phyloP scores from a whole-genome alignment of 352 stramenopile genomes.

The Globisporangium irregulare region DNA sequence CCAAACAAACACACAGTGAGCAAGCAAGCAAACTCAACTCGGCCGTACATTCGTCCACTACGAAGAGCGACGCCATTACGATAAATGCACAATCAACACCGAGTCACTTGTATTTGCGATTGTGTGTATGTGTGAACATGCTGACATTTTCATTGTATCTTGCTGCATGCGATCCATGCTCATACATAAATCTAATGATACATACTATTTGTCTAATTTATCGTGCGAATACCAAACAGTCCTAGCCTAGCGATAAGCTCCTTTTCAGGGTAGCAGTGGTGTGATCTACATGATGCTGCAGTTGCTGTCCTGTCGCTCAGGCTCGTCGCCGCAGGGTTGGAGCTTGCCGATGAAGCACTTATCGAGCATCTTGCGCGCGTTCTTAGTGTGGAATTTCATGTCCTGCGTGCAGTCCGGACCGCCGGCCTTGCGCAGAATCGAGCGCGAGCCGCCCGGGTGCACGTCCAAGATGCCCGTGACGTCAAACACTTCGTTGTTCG shows the following conservation, averaged over 20 bases:
- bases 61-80: neutral
- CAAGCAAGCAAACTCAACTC: neutral
- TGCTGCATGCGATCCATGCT: too few relatives aligned
- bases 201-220: neutral
- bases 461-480: slow-evolving; percentile 71
- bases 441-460: slow-evolving; percentile 76
- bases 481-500: slow-evolving; percentile 84
- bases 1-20: neutral
- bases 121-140: neutral
- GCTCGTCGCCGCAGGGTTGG: slow-evolving; percentile 50
- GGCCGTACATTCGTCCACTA: neutral
- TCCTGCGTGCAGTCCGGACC: slow-evolving; percentile 68
- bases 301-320: slow-evolving; percentile 31
- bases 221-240: neutral
- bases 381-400: slow-evolving; percentile 84
- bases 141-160: too few relatives aligned
- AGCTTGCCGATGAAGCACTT: slow-evolving; percentile 84
- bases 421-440: slow-evolving; percentile 79
- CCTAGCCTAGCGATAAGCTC: neutral
- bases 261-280: neutral
- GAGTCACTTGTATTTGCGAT: neutral
- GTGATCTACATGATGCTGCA: slow-evolving; percentile 72
- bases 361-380: slow-evolving; percentile 67
- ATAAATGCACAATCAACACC: neutral
- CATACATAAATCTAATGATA: neutral